phyloP scores from a whole-genome alignment of 1,139 yeast species.

The Ogataea hybrid region DNA sequence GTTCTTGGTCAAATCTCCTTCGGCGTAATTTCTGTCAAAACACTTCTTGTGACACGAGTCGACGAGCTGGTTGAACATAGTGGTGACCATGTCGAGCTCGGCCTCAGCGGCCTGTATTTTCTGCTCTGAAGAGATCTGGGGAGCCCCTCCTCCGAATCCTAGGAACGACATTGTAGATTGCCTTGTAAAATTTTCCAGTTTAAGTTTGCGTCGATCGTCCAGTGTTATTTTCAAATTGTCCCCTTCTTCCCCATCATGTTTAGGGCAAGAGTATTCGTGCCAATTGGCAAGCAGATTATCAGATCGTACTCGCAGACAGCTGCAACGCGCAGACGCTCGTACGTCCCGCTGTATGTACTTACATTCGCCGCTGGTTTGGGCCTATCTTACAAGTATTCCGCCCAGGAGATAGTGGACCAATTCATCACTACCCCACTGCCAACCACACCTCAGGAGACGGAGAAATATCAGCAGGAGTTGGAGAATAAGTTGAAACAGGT shows the following conservation, averaged over 20 bases:
- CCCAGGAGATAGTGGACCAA: slow-evolving; percentile 26
- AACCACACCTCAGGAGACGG: slow-evolving; percentile 12
- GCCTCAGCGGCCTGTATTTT: slow-evolving; percentile 83
- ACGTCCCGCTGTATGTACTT: slow-evolving; percentile 2
- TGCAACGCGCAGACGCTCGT: not conserved
- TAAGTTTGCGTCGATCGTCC: slow-evolving; percentile 6
- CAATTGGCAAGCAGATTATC: slow-evolving; percentile 1
- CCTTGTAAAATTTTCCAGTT: slow-evolving; percentile 8
- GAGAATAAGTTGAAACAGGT: slow-evolving; percentile 49
- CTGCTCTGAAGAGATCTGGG: slow-evolving; percentile 71
- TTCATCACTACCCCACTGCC: slow-evolving; percentile 22
- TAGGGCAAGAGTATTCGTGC: not conserved
- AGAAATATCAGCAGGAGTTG: slow-evolving; percentile 34
- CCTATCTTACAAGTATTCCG: slow-evolving; percentile 26
- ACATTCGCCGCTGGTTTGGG: slow-evolving; percentile 26
- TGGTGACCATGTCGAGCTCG: slow-evolving; percentile 94
- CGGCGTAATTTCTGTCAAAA: slow-evolving; percentile 56
- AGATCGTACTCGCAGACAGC: slow-evolving; percentile 4
- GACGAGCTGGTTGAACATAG: slow-evolving; percentile 86
- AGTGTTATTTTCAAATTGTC: not conserved
- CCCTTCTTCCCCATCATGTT: slow-evolving; percentile 3
- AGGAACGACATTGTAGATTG: slow-evolving; percentile 58
- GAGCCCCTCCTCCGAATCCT: slow-evolving; percentile 83
- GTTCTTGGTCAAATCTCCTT: slow-evolving; percentile 73
- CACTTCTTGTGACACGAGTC: slow-evolving; percentile 92